Base-by-base conservation (phyloP, 208 protist genomes). In the Angomonas ambiguus region DNA sequence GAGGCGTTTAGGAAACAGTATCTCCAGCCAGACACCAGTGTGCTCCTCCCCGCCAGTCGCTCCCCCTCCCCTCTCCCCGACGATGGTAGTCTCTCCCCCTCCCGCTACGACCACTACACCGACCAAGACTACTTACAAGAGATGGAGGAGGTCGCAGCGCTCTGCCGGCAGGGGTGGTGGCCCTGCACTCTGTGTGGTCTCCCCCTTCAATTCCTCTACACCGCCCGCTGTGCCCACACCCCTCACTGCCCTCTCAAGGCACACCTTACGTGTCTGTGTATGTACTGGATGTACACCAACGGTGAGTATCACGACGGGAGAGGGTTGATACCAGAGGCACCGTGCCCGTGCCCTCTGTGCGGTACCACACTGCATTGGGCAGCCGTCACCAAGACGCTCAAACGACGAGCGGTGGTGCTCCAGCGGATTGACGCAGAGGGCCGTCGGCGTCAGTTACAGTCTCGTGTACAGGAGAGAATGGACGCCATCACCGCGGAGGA, bases 111-210 rank as follows among this genome's bases (percentile, higher is more conserved):
- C 8, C 59, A 71, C 69, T 80, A 80, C 53, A 65, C 51, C 41
- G 74, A 82, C 24, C 67, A 73, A 1, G 89, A 92, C 66, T 82
- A 82, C 58, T 55, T 86, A 27, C 73, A 59, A 13, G 53, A 59
- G 53, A 30, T 30, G 2, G 20, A 20, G 2, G 11, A 13, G 27
- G 53, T 35, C 32, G 30, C 67, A 10, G 78, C 76, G 16, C 77
- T 90, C 64, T 62, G 56, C 13, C 60, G 70, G 27, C 83, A 83
- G 61, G 63, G 35, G 30, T 66, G 76, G 41, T 42, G 89, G 16
- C 76, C 86, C 0, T 95, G 89, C 70, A 82, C 80, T 10, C 69
- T 95, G 2, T 95, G 89, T 55, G 74, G 76, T 32, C 62, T 95
- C 55, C 86, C 86, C 28, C 72, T 95, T 55, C 70, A 41, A 4